Percentiles rank a stretch among this genome's conserved stretches.
Evolutionary conservation across 768 basidiomycete genomes (phyloP).

Genomic region (Gymnopilus junonius): DNA sequence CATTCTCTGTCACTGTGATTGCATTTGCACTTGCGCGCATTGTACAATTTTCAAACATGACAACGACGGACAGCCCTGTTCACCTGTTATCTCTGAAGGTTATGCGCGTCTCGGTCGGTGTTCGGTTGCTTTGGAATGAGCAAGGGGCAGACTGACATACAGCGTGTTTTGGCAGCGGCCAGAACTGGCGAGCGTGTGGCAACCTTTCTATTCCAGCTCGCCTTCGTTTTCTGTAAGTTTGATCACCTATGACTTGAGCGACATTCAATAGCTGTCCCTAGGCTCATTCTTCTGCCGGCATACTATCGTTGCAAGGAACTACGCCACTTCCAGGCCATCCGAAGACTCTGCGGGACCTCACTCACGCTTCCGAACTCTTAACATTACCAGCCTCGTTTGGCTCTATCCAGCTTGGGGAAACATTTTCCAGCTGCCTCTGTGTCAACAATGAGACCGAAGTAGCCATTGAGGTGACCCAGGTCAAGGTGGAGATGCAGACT

Average conservation of each 20-base stretch:
- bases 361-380: slow-evolving; percentile 77
- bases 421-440: slow-evolving; percentile 81
- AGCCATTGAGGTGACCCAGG: slow-evolving; percentile 62
- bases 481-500: slow-evolving; percentile 89
- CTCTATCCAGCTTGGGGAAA: slow-evolving; percentile 87
- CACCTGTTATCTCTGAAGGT: slow-evolving; percentile 83
- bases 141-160: slow-evolving; percentile 11
- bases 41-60: slow-evolving; percentile 28
- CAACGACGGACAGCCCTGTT: slow-evolving; percentile 52
- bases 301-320: slow-evolving; percentile 76
- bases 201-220: slow-evolving; percentile 82
- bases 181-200: slow-evolving; percentile 75
- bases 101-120: slow-evolving; percentile 85
- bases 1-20: background rate
- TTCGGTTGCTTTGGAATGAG: slow-evolving; percentile 9
- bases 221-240: slow-evolving; percentile 72
- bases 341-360: slow-evolving; percentile 83
- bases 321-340: slow-evolving; percentile 75
- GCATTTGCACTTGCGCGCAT: background rate
- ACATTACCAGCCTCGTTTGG: slow-evolving; percentile 86
- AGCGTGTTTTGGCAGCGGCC: slow-evolving; percentile 57
- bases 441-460: slow-evolving; percentile 78
- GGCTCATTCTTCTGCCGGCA: slow-evolving; percentile 77
- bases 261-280: slow-evolving; percentile 20
- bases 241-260: background rate